phyloP scores from a whole-genome alignment of 495 filamentous ascomycete species.

The Tricharina praecox region DNA sequence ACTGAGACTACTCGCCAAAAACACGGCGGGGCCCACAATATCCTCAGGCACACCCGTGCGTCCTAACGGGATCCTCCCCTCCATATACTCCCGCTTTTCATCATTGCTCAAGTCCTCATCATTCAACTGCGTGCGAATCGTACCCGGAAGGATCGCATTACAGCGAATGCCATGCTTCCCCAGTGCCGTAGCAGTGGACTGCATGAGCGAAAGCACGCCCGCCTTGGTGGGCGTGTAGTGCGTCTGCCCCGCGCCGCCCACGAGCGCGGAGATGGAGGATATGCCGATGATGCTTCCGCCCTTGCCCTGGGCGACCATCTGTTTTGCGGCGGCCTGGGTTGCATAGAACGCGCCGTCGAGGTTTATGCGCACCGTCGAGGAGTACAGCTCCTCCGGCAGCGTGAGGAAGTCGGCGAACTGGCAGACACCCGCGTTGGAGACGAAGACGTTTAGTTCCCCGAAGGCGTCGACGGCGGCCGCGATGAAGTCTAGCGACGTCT shows the following conservation, averaged over 20 bases:
- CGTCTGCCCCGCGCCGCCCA: slow-evolving; percentile 62
- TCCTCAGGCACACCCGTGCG: slow-evolving; percentile 51
- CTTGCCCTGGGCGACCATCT: slow-evolving; percentile 50
- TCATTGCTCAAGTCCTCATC: slow-evolving; percentile 58
- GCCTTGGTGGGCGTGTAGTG: slow-evolving; percentile 92
- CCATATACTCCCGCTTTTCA: slow-evolving; percentile 65
- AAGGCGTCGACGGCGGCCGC: slow-evolving; percentile 40
- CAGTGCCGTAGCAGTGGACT: slow-evolving; percentile 62
- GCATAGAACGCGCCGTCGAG: slow-evolving; percentile 75
- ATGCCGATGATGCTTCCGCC: slow-evolving; percentile 75
- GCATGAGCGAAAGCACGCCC: slow-evolving; percentile 67
- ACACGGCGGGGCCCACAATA: slow-evolving; percentile 70
- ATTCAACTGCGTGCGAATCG: slow-evolving; percentile 71
- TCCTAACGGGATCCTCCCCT: slow-evolving; percentile 65
- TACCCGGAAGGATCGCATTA: slow-evolving; percentile 75
- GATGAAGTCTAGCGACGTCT: slow-evolving; percentile 44
- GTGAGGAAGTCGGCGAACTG: slow-evolving; percentile 62
- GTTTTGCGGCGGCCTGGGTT: slow-evolving; percentile 62
- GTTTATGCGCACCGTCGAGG: slow-evolving; percentile 45
- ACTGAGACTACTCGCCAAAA: slow-evolving; percentile 65
- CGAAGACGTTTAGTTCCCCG: slow-evolving; percentile 55
- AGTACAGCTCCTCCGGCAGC: slow-evolving; percentile 16
- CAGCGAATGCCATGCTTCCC: slow-evolving; percentile 63
- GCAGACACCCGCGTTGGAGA: slow-evolving; percentile 78
- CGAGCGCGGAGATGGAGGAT: slow-evolving; percentile 66